Conservation (phyloP, 1,284 basidiomycete genomes). For the Ceratobasidium sp. region DNA sequence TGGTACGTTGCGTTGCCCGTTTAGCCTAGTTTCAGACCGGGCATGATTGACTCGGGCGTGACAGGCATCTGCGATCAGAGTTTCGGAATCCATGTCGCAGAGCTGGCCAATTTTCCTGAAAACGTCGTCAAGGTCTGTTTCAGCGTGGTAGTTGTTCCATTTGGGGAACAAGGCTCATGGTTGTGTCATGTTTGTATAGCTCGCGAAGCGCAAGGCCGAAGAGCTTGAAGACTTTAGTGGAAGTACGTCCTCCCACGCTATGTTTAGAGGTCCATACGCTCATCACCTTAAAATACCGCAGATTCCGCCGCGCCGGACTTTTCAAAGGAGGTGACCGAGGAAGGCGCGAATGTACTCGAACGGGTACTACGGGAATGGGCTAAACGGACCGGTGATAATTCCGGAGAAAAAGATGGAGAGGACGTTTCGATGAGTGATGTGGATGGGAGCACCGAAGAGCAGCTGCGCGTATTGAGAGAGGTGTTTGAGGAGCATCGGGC, state of each 20-base stretch:
- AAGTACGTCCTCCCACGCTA: conserved; percentile 54
- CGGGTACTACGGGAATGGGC: conserved; percentile 84
- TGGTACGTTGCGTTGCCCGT: conserved; percentile 62
- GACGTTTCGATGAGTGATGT: conserved; percentile 69
- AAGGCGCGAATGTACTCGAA: conserved; percentile 84
- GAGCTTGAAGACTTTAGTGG: conserved; percentile 94
- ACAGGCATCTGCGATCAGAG: conserved; percentile 91
- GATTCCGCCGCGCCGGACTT: conserved; percentile 61
- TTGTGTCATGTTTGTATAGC: conserved; percentile 59
- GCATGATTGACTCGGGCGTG: background rate
- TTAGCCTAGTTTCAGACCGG: background rate
- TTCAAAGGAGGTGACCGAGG: conserved; percentile 71
- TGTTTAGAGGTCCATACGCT: conserved; percentile 45
- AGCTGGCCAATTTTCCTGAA: conserved; percentile 96
- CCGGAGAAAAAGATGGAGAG: conserved; percentile 58
- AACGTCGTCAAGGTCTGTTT: conserved; percentile 83
- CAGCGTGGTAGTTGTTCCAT: background rate
- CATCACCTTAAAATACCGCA: conserved; percentile 51
- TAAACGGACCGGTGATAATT: conserved; percentile 52
- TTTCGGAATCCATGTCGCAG: conserved; percentile 98
- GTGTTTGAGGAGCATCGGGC: conserved; percentile 75
- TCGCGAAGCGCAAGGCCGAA: conserved; percentile 94
- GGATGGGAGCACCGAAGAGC: conserved; percentile 60
- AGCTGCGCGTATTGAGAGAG: conserved; percentile 72
- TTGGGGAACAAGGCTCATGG: conserved; percentile 16